Conservation (phyloP, 2,329 filamentous ascomycete genomes). For the Arthrinium phaeospermum region DNA sequence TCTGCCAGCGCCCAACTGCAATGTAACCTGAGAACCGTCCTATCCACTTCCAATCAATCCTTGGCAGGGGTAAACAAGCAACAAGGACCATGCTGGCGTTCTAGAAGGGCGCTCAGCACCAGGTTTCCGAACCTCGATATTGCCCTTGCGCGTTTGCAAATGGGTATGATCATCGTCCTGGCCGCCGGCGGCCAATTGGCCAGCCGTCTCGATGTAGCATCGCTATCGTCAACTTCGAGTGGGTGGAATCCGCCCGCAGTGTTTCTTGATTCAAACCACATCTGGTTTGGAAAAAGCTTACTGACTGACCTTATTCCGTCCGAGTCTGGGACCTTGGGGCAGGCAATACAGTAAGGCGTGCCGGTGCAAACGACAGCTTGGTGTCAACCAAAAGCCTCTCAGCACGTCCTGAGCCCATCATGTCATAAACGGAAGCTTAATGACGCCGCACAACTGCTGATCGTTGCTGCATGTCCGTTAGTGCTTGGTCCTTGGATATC, state of each 20-base stretch:
- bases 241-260: background rate
- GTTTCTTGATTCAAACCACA: background rate
- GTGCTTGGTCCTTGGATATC: background rate
- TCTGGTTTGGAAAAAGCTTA: background rate
- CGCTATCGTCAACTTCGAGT: background rate
- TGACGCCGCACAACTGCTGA: constrained; percentile 5
- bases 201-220: background rate
- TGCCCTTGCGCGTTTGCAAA: background rate
- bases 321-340: background rate
- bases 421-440: background rate
- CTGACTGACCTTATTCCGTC: background rate
- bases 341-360: background rate
- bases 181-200: background rate
- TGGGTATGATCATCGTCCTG: constrained; percentile 9
- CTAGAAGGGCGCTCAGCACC: background rate
- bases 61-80: constrained; percentile 10
- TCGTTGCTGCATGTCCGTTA: background rate
- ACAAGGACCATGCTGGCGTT: constrained; percentile 4
- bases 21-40: background rate
- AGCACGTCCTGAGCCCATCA: background rate
- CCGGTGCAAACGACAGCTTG: background rate
- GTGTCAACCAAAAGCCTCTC: background rate
- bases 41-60: constrained; percentile 2
- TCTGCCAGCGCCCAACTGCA: background rate
- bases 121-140: background rate